Base-by-base conservation (phyloP, 2,329 filamentous ascomycete genomes). In the Parastagonospora avenae region DNA sequence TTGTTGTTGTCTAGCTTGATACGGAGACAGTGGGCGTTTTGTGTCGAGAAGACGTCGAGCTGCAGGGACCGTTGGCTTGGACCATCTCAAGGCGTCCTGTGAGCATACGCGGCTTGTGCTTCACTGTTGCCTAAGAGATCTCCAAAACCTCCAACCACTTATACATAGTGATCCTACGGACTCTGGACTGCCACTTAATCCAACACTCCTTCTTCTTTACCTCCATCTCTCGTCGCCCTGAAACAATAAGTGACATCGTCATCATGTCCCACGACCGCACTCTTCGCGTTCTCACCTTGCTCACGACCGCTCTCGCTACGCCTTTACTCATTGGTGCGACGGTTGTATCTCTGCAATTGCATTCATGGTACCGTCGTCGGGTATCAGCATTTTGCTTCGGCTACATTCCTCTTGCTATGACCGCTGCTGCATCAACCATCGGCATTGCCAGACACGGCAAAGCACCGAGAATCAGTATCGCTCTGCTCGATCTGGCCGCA, bases 61-160 rank as follows among this genome's bases (percentile, higher is more conserved):
- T 24, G 19, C 19, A 24, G 19, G 19, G 19, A 24, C 19, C 5
- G 19, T 37, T 37, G 35, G 35, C 19, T 14, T 11, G 6, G 14
- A 19, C 8, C 24, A 8, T 37, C 30, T 44, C 29, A 32, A 46
- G 42, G 33, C 53, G 44, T 39, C 12, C 41, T 32, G 45, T 42
- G 14, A 31, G 53, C 45, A 27, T 41, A 48, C 53, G 55, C 55
- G 48, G 39, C 53, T 15, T 47, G 8, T 27, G 14, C 45, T 36
- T 43, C 31, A 36, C 41, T 57, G 56, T 57, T 59, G 56, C 56
- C 56, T 59, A 7, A 48, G 56, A 16, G 53, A 58, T 47, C 14
- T 42, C 35, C 19, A 24, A 35, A 28, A 44, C 45, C 50, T 43
- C 48, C 31, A 40, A 11, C 11, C 11, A 15, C 11, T 44, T 8